These are phyloP conservation scores for Aspergillus jensenii DNA, from an alignment of 2,329 filamentous ascomycete genomes.

Conservation along the genomic window DNA sequence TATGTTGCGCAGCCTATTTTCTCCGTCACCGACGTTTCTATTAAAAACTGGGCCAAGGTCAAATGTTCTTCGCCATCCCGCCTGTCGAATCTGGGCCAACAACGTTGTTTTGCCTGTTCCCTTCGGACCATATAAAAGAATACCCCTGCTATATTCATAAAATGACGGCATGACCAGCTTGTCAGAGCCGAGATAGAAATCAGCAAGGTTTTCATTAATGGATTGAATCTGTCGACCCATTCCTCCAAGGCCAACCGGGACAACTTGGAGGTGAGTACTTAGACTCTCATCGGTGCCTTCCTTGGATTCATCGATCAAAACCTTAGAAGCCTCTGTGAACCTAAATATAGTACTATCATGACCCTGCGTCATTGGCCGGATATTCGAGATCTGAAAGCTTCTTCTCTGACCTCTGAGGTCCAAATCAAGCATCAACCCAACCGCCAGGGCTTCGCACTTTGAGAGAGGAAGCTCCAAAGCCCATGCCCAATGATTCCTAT, in stretches of 20 bases:
- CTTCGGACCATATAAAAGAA: constrained; percentile 76
- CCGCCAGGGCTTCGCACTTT: constrained; percentile 66
- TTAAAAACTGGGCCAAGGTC: constrained; percentile 37
- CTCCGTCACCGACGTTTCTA: constrained; percentile 42
- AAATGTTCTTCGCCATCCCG: constrained; percentile 70
- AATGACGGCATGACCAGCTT: constrained; percentile 41
- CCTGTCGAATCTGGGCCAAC: constrained; percentile 64
- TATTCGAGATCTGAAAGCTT: constrained; percentile 60
- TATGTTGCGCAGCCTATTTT: constrained; percentile 60
- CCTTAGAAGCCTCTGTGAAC: constrained; percentile 33
- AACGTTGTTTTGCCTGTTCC: constrained; percentile 84
- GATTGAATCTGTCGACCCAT: constrained; percentile 62
- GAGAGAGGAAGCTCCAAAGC: constrained; percentile 45
- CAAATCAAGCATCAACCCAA: constrained; percentile 69
- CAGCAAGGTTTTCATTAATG: constrained; percentile 66
- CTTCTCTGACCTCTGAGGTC: constrained; percentile 57
- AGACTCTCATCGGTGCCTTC: constrained; percentile 16
- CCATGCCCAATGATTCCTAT: constrained; percentile 50
- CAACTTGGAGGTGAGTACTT: constrained; percentile 29
- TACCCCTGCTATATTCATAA: constrained; percentile 52
- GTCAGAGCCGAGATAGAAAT: constrained; percentile 47
- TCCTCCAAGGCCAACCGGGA: constrained; percentile 61
- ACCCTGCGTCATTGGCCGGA: constrained; percentile 50
- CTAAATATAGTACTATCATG: constrained; percentile 34
- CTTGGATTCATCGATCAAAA: constrained; percentile 31